Evolutionary conservation across 1,284 basidiomycete genomes (phyloP), one percentile per base, ranked within the genome.

Genomic region (Hortiboletus rubellus): DNA sequence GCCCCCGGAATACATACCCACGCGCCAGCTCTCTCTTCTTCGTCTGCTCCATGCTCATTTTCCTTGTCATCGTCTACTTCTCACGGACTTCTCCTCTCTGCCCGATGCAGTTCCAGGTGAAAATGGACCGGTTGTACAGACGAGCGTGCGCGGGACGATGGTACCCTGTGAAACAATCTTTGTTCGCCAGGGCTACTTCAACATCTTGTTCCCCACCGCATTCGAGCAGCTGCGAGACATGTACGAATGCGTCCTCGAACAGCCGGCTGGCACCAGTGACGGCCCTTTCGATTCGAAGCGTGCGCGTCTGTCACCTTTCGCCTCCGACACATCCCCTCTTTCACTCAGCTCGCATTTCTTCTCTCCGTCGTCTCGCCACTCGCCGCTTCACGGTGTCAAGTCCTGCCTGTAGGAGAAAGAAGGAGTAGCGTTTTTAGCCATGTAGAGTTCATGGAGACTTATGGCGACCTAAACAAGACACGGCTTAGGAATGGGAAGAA

Each of bases 141-240:
- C 97, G 18, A 84, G 94, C 50, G 89, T 91, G 69, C 83, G 84
- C 37, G 90, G 89, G 57, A 82, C 82, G 48, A 96, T 94, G 73
- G 87, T 98, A 6, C 91, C 97, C 3, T 95, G 93, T 65, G 82
- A 88, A 58, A 98, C 93, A 17, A 85, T 98, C 60, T 84, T 96
- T 63, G 97, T 99, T 56, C 87, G 90, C 63, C 97, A 93, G 69
- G 97, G 97, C 12, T 96, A 87, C 76, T 99, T 99, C 73, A 97
- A 99, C 75, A 99, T 99, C 62, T 95, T 99, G 80, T 99, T 99
- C 79, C 97, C 97, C 2, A 99, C 96, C 8, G 79, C 96, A 70
- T 99, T 99, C 65, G 83, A 86, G 51, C 82, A 83, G 22, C 79
- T 99, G 30, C 80, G 89, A 49, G 91, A 95, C 70, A 89, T 95